Evolutionary conservation across 768 basidiomycete genomes (phyloP).

Genomic region (Sistotremastrum suecicum): DNA sequence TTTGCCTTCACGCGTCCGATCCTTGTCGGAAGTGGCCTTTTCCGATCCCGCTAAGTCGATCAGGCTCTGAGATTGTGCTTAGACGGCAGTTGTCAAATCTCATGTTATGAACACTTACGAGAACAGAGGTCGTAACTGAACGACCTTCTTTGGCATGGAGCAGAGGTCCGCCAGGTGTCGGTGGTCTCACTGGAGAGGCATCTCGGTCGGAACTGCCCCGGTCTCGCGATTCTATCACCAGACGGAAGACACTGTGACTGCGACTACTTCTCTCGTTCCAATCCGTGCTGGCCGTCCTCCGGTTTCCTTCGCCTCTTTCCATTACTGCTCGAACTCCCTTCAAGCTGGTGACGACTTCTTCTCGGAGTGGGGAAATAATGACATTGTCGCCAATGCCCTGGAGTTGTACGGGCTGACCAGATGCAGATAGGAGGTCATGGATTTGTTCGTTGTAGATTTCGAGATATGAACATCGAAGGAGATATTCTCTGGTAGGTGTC

Average conservation of each 20-base stretch:
- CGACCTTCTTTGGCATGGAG: slow-evolving; percentile 67
- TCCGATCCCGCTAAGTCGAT: slow-evolving; percentile 97
- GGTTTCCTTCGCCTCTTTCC: slow-evolving; percentile 70
- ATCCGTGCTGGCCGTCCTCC: slow-evolving; percentile 91
- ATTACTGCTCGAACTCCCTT: slow-evolving; percentile 78
- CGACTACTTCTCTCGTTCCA: slow-evolving; percentile 96
- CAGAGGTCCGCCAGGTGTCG: slow-evolving; percentile 44
- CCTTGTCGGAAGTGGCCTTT: slow-evolving; percentile 89
- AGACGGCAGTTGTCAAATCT: neutral
- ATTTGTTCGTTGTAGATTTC: slow-evolving; percentile 96
- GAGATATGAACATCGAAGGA: slow-evolving; percentile 91
- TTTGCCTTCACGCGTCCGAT: slow-evolving; percentile 89
- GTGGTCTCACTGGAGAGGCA: slow-evolving; percentile 38
- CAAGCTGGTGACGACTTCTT: slow-evolving; percentile 88
- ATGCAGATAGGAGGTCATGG: slow-evolving; percentile 61
- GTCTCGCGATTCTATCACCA: slow-evolving; percentile 83
- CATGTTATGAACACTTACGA: slow-evolving; percentile 29
- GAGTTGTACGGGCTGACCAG: slow-evolving; percentile 51
- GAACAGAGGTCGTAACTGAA: slow-evolving; percentile 63
- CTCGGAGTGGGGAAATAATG: slow-evolving; percentile 63
- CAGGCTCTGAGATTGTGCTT: slow-evolving; percentile 41
- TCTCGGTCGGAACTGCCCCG: slow-evolving; percentile 27
- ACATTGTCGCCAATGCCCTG: slow-evolving; percentile 52
- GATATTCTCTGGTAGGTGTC: slow-evolving; percentile 72
- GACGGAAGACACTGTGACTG: slow-evolving; percentile 86